A percentile compares a stretch with the other conserved stretches of the same genome.
Evolutionary conservation across 345 rosid species (phyloP).

Genomic region (Gynandropsis gynandra): DNA sequence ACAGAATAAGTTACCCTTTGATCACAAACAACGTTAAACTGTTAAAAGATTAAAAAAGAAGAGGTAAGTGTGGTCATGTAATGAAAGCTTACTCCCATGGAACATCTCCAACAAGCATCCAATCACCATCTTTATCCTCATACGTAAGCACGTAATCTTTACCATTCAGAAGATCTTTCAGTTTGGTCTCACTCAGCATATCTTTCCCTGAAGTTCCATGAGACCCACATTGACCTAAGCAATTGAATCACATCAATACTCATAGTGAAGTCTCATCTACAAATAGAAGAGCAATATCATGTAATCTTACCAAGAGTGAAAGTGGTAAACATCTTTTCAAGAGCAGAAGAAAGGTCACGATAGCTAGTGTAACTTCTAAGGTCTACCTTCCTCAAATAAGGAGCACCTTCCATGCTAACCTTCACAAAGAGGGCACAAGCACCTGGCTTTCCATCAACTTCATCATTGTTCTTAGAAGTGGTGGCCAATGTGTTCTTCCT

Average conservation of each 20-base stretch:
- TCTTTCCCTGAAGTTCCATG: conserved; percentile 55
- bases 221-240: conserved; percentile 74
- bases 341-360: conserved; percentile 66
- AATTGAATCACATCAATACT: conserved; percentile 4
- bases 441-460: conserved; percentile 81
- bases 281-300: conserved; percentile 12
- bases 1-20: no score
- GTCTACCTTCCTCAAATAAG: conserved; percentile 89
- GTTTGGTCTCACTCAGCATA: conserved; percentile 56
- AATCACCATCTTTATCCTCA: conserved; percentile 92
- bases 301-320: conserved; percentile 73
- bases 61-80: background rate
- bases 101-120: conserved; percentile 98
- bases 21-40: background rate
- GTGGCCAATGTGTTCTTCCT: conserved; percentile 50
- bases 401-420: conserved; percentile 99
- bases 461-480: conserved; percentile 68
- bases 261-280: conserved; percentile 3
- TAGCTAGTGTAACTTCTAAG: conserved; percentile 58
- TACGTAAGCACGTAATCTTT: conserved; percentile 87
- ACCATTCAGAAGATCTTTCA: conserved; percentile 77
- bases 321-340: conserved; percentile 91
- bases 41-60: background rate
- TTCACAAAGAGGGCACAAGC: conserved; percentile 63
- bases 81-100: conserved; percentile 79